Conservation (phyloP, 176 grass and related monocot species). For the Rhipidocladum racemiflorum region DNA sequence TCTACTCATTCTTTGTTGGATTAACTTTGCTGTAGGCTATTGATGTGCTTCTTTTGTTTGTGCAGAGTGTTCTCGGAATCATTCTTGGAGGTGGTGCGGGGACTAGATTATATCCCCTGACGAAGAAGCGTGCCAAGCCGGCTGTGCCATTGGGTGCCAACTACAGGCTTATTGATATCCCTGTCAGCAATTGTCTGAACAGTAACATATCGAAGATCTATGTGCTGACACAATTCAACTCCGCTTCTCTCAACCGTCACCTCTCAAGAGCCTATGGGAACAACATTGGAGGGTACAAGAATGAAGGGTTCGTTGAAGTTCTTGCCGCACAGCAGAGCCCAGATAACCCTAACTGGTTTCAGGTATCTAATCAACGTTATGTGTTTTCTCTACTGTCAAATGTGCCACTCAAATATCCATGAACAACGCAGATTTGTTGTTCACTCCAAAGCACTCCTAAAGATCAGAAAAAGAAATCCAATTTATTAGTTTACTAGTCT, state of each 20-base stretch:
- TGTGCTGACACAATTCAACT: conserved; percentile 96
- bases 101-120: conserved; percentile 82
- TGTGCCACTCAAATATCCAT: conserved; percentile 3
- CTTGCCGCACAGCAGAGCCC: conserved; percentile 97
- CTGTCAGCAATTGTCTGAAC: conserved; percentile 97
- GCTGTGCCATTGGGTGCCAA: conserved; percentile 93
- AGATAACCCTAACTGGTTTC: conserved; percentile 98
- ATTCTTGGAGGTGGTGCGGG: conserved; percentile 96
- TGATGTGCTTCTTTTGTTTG: conserved; percentile 28
- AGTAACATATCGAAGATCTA: conserved; percentile 95
- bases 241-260: conserved; percentile 91
- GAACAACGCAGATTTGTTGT: not conserved
- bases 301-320: conserved; percentile 96
- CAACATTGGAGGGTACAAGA: conserved; percentile 87
- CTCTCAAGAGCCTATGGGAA: conserved; percentile 81
- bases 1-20: not conserved
- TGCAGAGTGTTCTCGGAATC: conserved; percentile 97
- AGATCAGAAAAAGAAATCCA: not conserved
- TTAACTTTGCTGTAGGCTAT: conserved; percentile 16
- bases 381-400: not conserved
- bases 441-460: not conserved
- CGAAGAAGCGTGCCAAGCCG: conserved; percentile 97
- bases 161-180: conserved; percentile 95
- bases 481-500: not conserved
- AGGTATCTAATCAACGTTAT: conserved; percentile 52